Evolutionary conservation across 805 yeast species (phyloP), one percentile per base, ranked within the genome.

Genomic region (Kuraishia piskuri): DNA sequence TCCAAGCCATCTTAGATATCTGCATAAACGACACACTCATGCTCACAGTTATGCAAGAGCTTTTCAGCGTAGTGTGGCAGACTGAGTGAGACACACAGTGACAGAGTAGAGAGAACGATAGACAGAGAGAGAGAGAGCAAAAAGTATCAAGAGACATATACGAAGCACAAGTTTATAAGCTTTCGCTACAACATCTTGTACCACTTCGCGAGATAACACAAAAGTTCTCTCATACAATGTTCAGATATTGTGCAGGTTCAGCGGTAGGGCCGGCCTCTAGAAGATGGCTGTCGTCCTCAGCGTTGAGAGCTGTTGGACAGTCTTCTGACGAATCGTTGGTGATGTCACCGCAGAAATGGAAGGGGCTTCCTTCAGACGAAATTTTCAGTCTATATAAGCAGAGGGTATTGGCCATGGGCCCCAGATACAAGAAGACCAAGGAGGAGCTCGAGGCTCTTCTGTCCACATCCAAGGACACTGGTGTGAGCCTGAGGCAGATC

Each of bases 331-430:
- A 57, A 21, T 59, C 63, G 17, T 66, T 83, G 24, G 79, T 78
- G 59, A 70, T 82, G 56, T 77, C 78, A 53, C 95, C 95, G 2
- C 80, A 79, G 53, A 75, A 78, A 52, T 87, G 95, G 95, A 71
- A 74, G 51, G 87, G 84, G 0, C 72, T 85, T 54, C 84, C 88
- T 14, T 78, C 87, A 17, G 80, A 82, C 54, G 74, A 77, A 56
- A 79, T 87, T 50, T 73, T 85, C 56, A 78, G 78, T 55, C 72
- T 87, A 56, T 87, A 81, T 64, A 72, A 79, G 57, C 73, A 80
- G 60, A 76, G 92, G 66, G 78, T 78, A 55, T 72, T 74, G 17
- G 69, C 70, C n/a, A 59, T 81, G 21, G 88, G 86, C 8, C 72
- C 76, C 10, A 63, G 72, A 40, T 82, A 80, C 67, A 71, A 68